Conservation (phyloP, 23 red algal species). For the Gracilaria vermiculophylla region DNA sequence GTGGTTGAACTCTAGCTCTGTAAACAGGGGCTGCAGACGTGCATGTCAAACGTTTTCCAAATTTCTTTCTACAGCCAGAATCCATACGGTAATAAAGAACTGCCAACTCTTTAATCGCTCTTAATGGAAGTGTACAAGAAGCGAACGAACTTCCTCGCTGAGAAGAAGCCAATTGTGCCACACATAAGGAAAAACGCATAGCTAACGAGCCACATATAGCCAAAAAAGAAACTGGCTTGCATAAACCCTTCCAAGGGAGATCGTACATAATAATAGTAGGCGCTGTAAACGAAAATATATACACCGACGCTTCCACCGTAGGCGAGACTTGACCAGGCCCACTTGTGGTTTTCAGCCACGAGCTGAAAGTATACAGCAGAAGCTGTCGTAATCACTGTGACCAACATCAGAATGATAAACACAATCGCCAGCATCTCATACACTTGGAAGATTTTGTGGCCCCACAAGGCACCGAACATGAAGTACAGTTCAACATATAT, state of each 20-base stretch:
- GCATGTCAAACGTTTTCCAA: neutral
- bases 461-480: constrained; percentile 65
- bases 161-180: constrained; percentile 91
- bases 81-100: neutral
- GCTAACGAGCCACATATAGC: constrained; percentile 75
- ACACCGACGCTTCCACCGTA: constrained; percentile 71
- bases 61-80: neutral
- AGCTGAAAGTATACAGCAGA: constrained; percentile 76
- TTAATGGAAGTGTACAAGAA: constrained; percentile 65
- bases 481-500: constrained; percentile 75
- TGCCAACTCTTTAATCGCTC: constrained; percentile 21
- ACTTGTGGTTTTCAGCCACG: constrained; percentile 65
- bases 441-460: constrained; percentile 68
- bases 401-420: constrained; percentile 63
- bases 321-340: constrained; percentile 57
- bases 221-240: constrained; percentile 84
- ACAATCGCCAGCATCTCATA: constrained; percentile 70
- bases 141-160: constrained; percentile 39
- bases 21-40: neutral
- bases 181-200: constrained; percentile 73
- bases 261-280: constrained; percentile 51
- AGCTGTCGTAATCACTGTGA: constrained; percentile 51
- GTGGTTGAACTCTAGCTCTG: neutral
- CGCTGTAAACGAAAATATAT: constrained; percentile 65
- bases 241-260: constrained; percentile 73